Evolutionary conservation across 139 green algal species (phyloP).

Genomic region (Closterium sp.): DNA sequence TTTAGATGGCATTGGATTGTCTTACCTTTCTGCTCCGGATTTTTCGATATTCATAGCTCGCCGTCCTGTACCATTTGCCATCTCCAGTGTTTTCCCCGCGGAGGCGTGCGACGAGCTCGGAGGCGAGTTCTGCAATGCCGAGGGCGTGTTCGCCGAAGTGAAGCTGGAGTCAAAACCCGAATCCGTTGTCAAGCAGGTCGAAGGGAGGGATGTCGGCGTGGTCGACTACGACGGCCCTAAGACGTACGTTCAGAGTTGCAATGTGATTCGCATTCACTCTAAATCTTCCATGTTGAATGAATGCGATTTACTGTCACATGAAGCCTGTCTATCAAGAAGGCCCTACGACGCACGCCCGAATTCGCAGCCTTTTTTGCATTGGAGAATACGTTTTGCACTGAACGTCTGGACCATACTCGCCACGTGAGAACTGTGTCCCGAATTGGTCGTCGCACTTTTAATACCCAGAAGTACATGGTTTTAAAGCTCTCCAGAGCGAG

Average conservation of each 20-base stretch:
- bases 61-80: background rate
- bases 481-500: background rate
- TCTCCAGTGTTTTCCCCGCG: slow-evolving; percentile 46
- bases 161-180: background rate
- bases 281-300: background rate
- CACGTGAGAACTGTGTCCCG: background rate
- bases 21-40: too few relatives aligned
- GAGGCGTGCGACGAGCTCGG: slow-evolving; percentile 53
- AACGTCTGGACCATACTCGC: background rate
- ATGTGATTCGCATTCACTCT: background rate
- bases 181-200: background rate
- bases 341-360: background rate
- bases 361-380: background rate
- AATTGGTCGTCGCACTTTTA: background rate
- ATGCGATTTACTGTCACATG: background rate
- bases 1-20: too few relatives aligned
- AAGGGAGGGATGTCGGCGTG: background rate
- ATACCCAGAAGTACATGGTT: background rate
- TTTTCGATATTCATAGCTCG: background rate
- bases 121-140: slow-evolving; percentile 49
- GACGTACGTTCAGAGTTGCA: background rate
- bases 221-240: background rate
- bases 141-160: background rate
- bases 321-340: background rate
- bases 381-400: background rate